phyloP scores from a whole-genome alignment of 768 basidiomycete species.

The Rhodotorula babjevae region DNA sequence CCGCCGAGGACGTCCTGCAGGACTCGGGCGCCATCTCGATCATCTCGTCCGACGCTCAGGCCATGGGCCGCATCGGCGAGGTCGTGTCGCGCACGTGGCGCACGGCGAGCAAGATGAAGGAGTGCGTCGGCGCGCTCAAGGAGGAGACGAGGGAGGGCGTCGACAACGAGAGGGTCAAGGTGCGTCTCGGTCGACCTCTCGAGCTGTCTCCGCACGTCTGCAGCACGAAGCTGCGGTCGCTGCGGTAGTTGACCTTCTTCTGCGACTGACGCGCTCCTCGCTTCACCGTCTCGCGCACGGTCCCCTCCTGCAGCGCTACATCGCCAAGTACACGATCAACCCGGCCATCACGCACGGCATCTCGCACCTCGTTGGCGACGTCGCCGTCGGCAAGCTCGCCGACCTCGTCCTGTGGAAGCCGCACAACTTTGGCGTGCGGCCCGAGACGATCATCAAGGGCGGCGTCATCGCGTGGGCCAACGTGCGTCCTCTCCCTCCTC shows the following conservation, averaged over 20 bases:
- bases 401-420: constrained; percentile 96
- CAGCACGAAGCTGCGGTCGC: too few species aligned
- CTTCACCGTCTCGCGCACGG: not conserved
- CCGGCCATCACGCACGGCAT: constrained; percentile 95
- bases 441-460: constrained; percentile 90
- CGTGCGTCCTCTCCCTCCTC: constrained; percentile 51
- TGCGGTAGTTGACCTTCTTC: too few species aligned
- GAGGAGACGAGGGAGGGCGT: constrained; percentile 60
- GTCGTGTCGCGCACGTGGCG: constrained; percentile 90
- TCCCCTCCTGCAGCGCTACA: constrained; percentile 52
- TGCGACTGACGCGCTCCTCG: too few species aligned
- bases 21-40: constrained; percentile 80
- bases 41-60: constrained; percentile 93
- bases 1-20: constrained; percentile 78
- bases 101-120: constrained; percentile 90
- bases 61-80: constrained; percentile 94
- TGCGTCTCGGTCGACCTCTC: constrained; percentile 43
- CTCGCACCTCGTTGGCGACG: constrained; percentile 74
- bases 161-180: constrained; percentile 87
- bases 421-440: constrained; percentile 84
- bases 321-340: constrained; percentile 95
- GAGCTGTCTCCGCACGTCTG: too few species aligned
- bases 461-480: constrained; percentile 88
- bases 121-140: constrained; percentile 66
- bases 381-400: constrained; percentile 75